These are phyloP conservation scores for Kalaharituber pfeilii DNA, from an alignment of 2,329 filamentous ascomycete genomes.

Conservation along the genomic window DNA sequence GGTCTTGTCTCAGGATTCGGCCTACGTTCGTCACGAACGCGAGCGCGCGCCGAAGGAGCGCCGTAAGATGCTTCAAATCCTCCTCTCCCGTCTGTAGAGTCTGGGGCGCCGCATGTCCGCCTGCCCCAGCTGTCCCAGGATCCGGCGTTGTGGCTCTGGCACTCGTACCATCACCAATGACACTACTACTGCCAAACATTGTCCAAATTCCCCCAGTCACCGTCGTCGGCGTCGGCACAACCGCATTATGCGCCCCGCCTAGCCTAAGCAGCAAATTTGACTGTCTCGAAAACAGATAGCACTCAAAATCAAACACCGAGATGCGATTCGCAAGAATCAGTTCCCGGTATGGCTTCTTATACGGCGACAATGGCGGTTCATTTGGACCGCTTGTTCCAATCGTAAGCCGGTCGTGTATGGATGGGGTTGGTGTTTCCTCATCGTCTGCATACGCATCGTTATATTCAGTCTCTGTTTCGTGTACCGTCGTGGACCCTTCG, in stretches of 20 bases:
- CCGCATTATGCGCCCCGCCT: conserved; percentile 43
- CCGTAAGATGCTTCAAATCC: conserved; percentile 62
- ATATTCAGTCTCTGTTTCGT: background rate
- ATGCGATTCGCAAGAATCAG: conserved; percentile 89
- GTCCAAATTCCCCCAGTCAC: conserved; percentile 1
- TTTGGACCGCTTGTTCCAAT: conserved; percentile 22
- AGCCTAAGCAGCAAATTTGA: conserved; percentile 64
- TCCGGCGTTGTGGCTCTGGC: background rate
- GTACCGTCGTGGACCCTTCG: background rate
- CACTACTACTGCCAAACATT: too few species aligned
- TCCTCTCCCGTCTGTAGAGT: conserved; percentile 46
- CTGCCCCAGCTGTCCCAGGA: conserved; percentile 27
- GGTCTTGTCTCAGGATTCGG: conserved; percentile 60
- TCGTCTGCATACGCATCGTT: background rate
- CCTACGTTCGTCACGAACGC: conserved; percentile 71
- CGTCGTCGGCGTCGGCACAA: conserved; percentile 12
- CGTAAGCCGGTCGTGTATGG: conserved; percentile 21
- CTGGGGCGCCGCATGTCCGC: conserved; percentile 36
- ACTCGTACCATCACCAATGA: too few species aligned
- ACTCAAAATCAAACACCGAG: conserved; percentile 85
- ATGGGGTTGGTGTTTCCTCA: background rate
- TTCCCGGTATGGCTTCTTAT: conserved; percentile 68
- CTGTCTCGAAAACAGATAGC: conserved; percentile 84
- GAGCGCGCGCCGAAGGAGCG: conserved; percentile 66
- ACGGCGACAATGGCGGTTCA: conserved; percentile 33